Percentiles rank a stretch among this genome's conserved stretches.
These are phyloP conservation scores for Candida arabinofermentans DNA, from an alignment of 805 yeast genomes.

Conservation along the genomic window DNA sequence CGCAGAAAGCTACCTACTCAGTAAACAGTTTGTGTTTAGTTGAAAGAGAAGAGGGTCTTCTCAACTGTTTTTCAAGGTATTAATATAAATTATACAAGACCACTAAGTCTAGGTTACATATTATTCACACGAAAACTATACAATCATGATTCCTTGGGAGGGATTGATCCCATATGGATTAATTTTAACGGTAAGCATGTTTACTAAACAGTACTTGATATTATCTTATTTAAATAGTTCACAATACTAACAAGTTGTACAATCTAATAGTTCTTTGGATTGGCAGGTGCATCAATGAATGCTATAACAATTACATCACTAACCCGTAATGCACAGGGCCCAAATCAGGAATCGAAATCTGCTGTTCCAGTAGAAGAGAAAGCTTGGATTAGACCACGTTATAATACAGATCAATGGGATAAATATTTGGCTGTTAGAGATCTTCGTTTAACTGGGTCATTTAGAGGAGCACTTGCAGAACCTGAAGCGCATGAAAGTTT, in stretches of 20 bases:
- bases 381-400: slow-evolving; percentile 51
- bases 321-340: slow-evolving; percentile 32
- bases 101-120: too few relatives aligned
- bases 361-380: slow-evolving; percentile 40
- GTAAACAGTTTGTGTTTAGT: too few relatives aligned
- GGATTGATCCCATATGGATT: slow-evolving; percentile 60
- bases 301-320: slow-evolving; percentile 27
- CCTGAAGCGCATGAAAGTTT: slow-evolving; percentile 74
- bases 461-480: slow-evolving; percentile 62
- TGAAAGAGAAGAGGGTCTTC: too few relatives aligned
- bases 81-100: background rate
- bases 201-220: background rate
- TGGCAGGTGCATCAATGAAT: slow-evolving; percentile 50
- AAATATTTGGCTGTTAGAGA: slow-evolving; percentile 65
- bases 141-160: slow-evolving; percentile 64
- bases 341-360: slow-evolving; percentile 32
- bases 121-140: too few relatives aligned
- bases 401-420: slow-evolving; percentile 52
- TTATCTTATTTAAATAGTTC: too few relatives aligned
- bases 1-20: too few relatives aligned
- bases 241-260: too few relatives aligned
- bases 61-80: too few relatives aligned
- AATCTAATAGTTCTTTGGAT: slow-evolving; percentile 43
- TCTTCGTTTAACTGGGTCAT: slow-evolving; percentile 67
- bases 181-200: slow-evolving; percentile 43